These are phyloP conservation scores for Neodidymelliopsis sp. DNA, from an alignment of 2,329 filamentous ascomycete species.

Conservation along the genomic window DNA sequence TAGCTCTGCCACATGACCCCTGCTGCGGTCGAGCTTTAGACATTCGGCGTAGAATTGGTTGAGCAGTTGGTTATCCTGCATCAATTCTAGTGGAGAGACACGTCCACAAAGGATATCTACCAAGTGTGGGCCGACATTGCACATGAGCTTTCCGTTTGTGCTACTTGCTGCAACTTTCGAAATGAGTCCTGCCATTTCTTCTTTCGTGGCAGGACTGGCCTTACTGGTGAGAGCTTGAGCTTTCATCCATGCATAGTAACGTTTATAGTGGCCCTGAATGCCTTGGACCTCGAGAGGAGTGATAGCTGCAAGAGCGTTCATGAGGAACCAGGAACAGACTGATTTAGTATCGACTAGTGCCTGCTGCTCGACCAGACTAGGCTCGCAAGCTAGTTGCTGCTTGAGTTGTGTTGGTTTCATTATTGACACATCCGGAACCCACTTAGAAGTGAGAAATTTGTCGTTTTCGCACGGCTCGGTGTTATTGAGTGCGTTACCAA, in stretches of 20 bases:
- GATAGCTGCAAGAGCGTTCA: constrained; percentile 4
- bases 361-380: not conserved
- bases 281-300: not conserved
- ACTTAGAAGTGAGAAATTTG: constrained; percentile 8
- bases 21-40: constrained; percentile 10
- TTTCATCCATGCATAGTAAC: constrained; percentile 11
- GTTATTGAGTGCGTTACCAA: constrained; percentile 2
- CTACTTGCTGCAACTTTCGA: constrained; percentile 1
- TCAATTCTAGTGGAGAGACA: not conserved
- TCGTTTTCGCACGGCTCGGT: constrained; percentile 11
- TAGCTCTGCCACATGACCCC: constrained; percentile 4
- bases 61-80: constrained; percentile 8
- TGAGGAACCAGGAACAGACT: constrained; percentile 5
- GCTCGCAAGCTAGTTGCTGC: constrained; percentile 1
- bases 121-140: constrained; percentile 9
- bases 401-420: constrained; percentile 1
- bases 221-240: not conserved
- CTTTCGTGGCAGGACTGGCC: not conserved
- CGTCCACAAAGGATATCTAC: constrained; percentile 7
- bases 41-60: constrained; percentile 3
- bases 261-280: constrained; percentile 6
- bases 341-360: not conserved
- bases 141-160: constrained; percentile 2
- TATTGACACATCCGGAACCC: constrained; percentile 6
- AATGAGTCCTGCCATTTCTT: constrained; percentile 4